A percentile compares a stretch with the other conserved stretches of the same genome.
These are phyloP conservation scores for Apocynum venetum DNA, from an alignment of 257 asterid species.

Conservation along the genomic window DNA sequence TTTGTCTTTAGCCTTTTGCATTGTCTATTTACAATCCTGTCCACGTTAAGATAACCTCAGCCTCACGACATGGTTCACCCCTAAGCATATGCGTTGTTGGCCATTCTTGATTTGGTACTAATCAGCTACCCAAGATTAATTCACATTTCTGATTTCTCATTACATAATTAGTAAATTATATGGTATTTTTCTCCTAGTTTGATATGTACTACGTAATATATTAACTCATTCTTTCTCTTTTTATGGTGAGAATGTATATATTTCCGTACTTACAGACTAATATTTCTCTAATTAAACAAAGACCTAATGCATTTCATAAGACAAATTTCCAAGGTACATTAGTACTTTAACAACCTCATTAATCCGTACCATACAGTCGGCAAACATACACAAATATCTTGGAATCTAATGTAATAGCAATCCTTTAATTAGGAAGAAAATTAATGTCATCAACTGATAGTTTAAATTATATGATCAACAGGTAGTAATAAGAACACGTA, in stretches of 20 bases:
- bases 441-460: not conserved
- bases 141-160: no score
- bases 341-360: not conserved
- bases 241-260: no score
- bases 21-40: constrained; percentile 7
- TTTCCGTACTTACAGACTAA: no score
- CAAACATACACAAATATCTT: constrained; percentile 6
- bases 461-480: not conserved
- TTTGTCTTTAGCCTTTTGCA: constrained; percentile 19
- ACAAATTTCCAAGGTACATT: no score
- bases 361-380: constrained; percentile 12
- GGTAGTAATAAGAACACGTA: not conserved
- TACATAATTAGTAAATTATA: no score
- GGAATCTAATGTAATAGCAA: constrained; percentile 1
- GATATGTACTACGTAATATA: no score
- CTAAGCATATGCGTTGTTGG: constrained; percentile 19
- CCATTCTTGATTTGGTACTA: constrained; percentile 1
- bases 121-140: not conserved
- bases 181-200: no score
- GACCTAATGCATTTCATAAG: no score
- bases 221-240: no score
- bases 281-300: no score
- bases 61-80: constrained; percentile 34
- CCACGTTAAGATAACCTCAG: constrained; percentile 35
- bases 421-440: not conserved